Evolutionary conservation across 2,329 filamentous ascomycete genomes (phyloP), one percentile per base, ranked within the genome.

Genomic region (Aspergillus chevalieri): DNA sequence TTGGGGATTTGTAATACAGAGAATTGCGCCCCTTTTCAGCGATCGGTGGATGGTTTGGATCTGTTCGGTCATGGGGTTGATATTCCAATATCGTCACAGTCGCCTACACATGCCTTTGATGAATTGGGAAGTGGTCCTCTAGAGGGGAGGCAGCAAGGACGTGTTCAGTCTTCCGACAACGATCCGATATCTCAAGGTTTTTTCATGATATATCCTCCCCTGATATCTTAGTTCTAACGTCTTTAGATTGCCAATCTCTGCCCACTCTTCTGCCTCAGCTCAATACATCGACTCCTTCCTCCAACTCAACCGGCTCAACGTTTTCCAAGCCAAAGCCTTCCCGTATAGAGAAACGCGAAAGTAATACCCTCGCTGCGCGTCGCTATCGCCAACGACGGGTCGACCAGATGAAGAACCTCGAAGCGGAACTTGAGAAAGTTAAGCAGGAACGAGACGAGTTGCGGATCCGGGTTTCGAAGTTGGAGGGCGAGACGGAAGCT

Each of bases 291-390:
- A 42, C 19, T 3, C 39, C 9, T 8, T 42, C 9, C 10, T 9
- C 9, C 19, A 21, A 14, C 19, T 42, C 39, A 12, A 5, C 39
- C 6, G 1, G 4, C 3, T 42, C 19, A 42, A 24, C 15, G 5
- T 14, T 10, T 12, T 42, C 39, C 17, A 21, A 42, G 15, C 10
- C 52, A 15, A 55, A 47, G n/a, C 26, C 26, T 14, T 36, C n/a
- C 3, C 59, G 61, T 22, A 57, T 67, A 15, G 58, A 61, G 48
- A 69, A 68, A 45, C 66, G 66, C 21, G 62, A 61, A 46, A 57
- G 66, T 10, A 69, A 69, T 49, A 69, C 66, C 12, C 59, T 67
- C 34, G 66, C 66, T 39, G 66, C 66, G 42, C 63, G 66, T 15
- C 57, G 66, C 41, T 69, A 65, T 53, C 66, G 66, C 4, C 64